These are phyloP conservation scores for Naganishia albida DNA, from an alignment of 1,284 basidiomycete genomes.

Conservation along the genomic window DNA sequence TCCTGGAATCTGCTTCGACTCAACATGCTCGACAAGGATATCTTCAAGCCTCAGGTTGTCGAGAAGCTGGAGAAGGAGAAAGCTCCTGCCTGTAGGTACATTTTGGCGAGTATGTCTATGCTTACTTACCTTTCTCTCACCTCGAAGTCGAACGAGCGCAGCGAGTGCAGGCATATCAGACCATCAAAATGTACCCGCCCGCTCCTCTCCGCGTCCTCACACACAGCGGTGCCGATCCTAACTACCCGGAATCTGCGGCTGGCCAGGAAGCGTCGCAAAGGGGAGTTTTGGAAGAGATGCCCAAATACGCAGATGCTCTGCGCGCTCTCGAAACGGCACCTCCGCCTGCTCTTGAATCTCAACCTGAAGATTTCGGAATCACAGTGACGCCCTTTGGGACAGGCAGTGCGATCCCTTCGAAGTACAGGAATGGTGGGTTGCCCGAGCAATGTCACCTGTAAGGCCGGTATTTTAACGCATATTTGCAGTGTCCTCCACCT, in stretches of 20 bases:
- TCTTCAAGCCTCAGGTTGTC: slow-evolving; percentile 68
- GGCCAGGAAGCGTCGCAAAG: slow-evolving; percentile 37
- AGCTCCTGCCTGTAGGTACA: slow-evolving; percentile 35
- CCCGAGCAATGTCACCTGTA: background rate
- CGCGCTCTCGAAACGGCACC: slow-evolving; percentile 35
- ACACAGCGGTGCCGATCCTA: slow-evolving; percentile 39
- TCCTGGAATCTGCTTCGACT: slow-evolving; percentile 72
- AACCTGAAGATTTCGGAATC: slow-evolving; percentile 64
- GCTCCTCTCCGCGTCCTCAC: slow-evolving; percentile 33
- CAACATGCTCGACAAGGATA: slow-evolving; percentile 67
- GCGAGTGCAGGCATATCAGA: slow-evolving; percentile 36
- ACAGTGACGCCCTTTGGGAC: slow-evolving; percentile 80
- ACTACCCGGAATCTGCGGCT: slow-evolving; percentile 37
- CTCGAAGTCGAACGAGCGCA: slow-evolving; percentile 40
- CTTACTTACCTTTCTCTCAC: slow-evolving; percentile 54
- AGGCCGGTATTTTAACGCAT: background rate
- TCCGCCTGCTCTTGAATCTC: background rate
- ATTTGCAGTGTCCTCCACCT: slow-evolving; percentile 68
- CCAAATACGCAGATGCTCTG: slow-evolving; percentile 37
- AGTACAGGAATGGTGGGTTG: slow-evolving; percentile 74
- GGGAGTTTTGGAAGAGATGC: slow-evolving; percentile 31
- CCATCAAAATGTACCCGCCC: slow-evolving; percentile 41
- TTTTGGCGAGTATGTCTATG: too few species aligned
- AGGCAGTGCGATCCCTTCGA: slow-evolving; percentile 79
- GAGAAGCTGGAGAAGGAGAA: slow-evolving; percentile 28